phyloP scores from a whole-genome alignment of 164 flowering plant genomes.

The Vitis riparia region DNA sequence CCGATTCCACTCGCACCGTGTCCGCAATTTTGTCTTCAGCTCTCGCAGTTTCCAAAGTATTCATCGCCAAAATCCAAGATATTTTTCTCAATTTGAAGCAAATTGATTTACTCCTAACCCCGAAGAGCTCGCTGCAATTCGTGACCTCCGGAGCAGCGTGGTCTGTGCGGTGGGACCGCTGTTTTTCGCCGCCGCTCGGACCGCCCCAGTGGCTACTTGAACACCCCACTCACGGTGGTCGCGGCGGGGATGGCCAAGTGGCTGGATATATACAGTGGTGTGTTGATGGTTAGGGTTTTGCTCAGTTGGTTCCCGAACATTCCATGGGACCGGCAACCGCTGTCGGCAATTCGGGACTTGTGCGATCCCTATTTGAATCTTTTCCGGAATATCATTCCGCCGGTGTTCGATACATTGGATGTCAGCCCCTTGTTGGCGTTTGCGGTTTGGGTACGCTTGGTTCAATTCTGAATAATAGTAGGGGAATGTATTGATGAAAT shows the following conservation, averaged over 20 bases:
- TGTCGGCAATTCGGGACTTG: slow-evolving; percentile 83
- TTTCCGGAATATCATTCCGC: slow-evolving; percentile 85
- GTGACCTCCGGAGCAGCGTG: slow-evolving; percentile 17
- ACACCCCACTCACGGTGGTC: slow-evolving; percentile 79
- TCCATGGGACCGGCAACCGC: slow-evolving; percentile 91
- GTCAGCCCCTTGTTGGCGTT: slow-evolving; percentile 89
- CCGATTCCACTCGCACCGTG: slow-evolving; percentile 58
- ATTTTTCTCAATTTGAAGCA: slow-evolving; percentile 13
- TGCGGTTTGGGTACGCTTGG: slow-evolving; percentile 74
- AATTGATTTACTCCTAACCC: slow-evolving; percentile 25
- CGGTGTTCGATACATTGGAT: slow-evolving; percentile 74
- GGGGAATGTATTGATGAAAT: slow-evolving; percentile 21
- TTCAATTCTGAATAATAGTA: slow-evolving; percentile 45
- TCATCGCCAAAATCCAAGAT: slow-evolving; percentile 12
- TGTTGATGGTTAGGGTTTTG: slow-evolving; percentile 89
- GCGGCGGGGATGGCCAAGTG: slow-evolving; percentile 87
- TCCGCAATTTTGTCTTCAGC: slow-evolving; percentile 42
- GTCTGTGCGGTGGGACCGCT: slow-evolving; percentile 50
- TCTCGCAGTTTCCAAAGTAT: slow-evolving; percentile 19
- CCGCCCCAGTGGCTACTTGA: slow-evolving; percentile 45
- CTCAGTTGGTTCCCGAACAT: slow-evolving; percentile 99
- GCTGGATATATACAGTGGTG: slow-evolving; percentile 89
- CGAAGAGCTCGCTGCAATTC: slow-evolving; percentile 20
- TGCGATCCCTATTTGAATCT: slow-evolving; percentile 91
- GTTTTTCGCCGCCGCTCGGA: slow-evolving; percentile 63